Evolutionary conservation across 192 early-diverging fungal species (phyloP).

Genomic region (Linnemannia elongata): DNA sequence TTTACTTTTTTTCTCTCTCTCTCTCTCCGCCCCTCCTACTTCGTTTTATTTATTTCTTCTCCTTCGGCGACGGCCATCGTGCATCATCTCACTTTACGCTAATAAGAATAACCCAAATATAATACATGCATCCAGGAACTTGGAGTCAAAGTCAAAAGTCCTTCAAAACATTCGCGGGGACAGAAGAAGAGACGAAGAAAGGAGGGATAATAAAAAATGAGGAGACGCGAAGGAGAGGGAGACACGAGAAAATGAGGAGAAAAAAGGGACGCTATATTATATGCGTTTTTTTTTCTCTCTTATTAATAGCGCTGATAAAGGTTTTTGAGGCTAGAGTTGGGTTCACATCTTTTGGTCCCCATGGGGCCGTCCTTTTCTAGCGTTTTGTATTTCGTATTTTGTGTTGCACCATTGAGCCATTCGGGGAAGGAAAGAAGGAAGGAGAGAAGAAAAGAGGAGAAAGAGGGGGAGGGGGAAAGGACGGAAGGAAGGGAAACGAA

Average conservation of each 20-base stretch:
- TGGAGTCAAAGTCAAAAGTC: neutral
- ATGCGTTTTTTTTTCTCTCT: neutral
- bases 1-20: neutral
- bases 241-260: neutral
- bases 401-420: neutral
- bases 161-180: neutral
- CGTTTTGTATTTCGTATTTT: neutral
- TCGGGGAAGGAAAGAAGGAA: neutral
- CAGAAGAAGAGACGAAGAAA: neutral
- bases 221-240: neutral
- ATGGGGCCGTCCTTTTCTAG: neutral
- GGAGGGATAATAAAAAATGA: neutral
- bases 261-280: neutral
- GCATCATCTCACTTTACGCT: neutral
- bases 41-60: neutral
- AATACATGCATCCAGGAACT: conserved; percentile 3
- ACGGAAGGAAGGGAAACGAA: neutral
- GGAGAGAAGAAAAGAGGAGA: neutral
- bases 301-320: neutral
- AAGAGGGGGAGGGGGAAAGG: neutral
- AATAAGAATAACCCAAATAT: neutral
- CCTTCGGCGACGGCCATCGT: neutral
- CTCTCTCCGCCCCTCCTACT: neutral
- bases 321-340: neutral
- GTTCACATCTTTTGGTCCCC: neutral